Evolutionary conservation across 2,329 filamentous ascomycete species (phyloP).

Genomic region (Arthrobotrys entomopaga): DNA sequence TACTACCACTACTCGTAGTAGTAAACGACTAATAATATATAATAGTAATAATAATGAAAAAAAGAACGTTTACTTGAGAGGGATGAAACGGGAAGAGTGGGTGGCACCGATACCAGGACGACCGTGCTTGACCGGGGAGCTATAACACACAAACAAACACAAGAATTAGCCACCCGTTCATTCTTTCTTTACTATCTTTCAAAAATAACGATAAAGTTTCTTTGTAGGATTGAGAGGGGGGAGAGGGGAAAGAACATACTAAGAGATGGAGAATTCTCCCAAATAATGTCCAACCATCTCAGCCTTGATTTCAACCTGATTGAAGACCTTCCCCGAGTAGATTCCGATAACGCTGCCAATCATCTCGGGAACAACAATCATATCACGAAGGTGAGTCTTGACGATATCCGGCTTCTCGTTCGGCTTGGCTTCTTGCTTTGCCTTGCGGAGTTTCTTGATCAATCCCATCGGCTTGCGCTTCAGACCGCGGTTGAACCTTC

Average conservation of each 20-base stretch:
- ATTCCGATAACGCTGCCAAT: conserved; percentile 98
- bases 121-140: conserved; percentile 99
- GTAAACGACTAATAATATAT: conserved; percentile 3
- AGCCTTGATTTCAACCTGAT: conserved; percentile 99
- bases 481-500: conserved; percentile 99
- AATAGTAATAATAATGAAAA: background rate
- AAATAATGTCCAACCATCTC: conserved; percentile 99
- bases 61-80: conserved; percentile 83
- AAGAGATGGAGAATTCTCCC: conserved; percentile 99
- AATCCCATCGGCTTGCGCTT: conserved; percentile 99
- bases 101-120: conserved; percentile 99
- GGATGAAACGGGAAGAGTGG: conserved; percentile 99
- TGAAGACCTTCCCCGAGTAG: conserved; percentile 99
- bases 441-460: conserved; percentile 99
- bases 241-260: conserved; percentile 72
- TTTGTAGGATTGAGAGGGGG: no score
- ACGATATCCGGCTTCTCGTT: conserved; percentile 99
- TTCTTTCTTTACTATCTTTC: background rate
- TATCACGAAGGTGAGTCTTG: conserved; percentile 99
- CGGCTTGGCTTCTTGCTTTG: conserved; percentile 97
- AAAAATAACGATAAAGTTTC: background rate
- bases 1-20: no score
- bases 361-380: conserved; percentile 99
- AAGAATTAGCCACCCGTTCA: background rate
- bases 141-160: conserved; percentile 62